These are phyloP conservation scores for Microbotryum intermedium DNA, from an alignment of 1,284 basidiomycete genomes.

Conservation along the genomic window DNA sequence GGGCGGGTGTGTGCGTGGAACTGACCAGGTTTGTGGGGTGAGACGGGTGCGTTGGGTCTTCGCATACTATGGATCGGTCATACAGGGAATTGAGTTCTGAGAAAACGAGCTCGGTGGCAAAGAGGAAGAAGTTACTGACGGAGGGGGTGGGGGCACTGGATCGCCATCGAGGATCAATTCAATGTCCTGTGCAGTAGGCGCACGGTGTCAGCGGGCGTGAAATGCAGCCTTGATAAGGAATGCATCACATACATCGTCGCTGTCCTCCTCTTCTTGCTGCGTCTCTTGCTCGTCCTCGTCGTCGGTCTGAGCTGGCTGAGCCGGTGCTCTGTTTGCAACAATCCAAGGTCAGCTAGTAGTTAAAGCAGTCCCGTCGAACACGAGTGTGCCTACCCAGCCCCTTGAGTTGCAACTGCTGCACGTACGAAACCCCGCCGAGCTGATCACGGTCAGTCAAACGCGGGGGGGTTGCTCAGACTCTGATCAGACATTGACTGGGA, in stretches of 20 bases:
- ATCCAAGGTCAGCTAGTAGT: background rate
- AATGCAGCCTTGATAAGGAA: background rate
- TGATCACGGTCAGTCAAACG: background rate
- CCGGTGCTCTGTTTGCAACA: background rate
- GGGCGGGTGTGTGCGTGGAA: too few species aligned
- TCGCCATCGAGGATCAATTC: constrained; percentile 35
- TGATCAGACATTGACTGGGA: too few species aligned
- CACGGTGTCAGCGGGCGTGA: background rate
- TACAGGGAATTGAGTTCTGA: background rate
- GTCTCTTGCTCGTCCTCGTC: constrained; percentile 20
- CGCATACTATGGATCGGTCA: background rate
- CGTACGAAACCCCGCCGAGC: background rate
- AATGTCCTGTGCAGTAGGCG: constrained; percentile 22
- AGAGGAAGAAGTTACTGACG: constrained; percentile 1
- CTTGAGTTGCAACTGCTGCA: background rate
- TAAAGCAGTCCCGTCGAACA: background rate
- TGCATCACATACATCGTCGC: constrained; percentile 26
- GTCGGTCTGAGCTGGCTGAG: background rate
- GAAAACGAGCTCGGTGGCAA: too few species aligned
- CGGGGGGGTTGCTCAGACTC: too few species aligned
- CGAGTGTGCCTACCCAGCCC: background rate
- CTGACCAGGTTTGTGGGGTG: too few species aligned
- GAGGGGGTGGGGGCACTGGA: constrained; percentile 8
- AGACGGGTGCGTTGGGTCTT: background rate
- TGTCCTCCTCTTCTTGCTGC: constrained; percentile 25